Conservation (phyloP, 2,329 filamentous ascomycete genomes). For the Dendrostoma leiphaemia region DNA sequence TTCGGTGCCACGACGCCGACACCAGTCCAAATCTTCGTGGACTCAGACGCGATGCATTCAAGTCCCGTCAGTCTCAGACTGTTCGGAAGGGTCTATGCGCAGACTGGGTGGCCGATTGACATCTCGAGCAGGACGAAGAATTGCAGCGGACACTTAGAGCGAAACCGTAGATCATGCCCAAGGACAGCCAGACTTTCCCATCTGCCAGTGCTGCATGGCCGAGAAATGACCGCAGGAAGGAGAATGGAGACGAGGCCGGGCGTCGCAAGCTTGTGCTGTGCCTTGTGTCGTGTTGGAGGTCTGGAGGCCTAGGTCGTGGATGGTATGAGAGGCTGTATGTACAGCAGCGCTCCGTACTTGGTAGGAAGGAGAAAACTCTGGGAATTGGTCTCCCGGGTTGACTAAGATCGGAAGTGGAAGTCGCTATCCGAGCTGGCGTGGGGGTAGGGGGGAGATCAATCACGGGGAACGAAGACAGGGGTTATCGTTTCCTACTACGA, state of each 20-base stretch:
- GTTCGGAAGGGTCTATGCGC: too few species aligned
- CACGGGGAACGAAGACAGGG: not conserved
- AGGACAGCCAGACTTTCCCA: too few species aligned
- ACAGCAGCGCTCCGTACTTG: not conserved
- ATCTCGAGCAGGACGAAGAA: too few species aligned
- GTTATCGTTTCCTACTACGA: too few species aligned
- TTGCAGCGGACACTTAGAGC: too few species aligned
- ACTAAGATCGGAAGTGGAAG: slow-evolving; percentile 5
- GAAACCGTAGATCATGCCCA: too few species aligned
- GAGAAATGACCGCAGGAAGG: not conserved
- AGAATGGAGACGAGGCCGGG: not conserved
- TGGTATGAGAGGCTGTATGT: not conserved
- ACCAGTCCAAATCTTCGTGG: too few species aligned
- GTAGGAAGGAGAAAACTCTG: not conserved
- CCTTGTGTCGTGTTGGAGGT: not conserved
- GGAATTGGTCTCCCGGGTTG: not conserved
- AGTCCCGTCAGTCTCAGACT: too few species aligned
- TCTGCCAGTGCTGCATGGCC: not conserved
- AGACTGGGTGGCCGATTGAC: too few species aligned
- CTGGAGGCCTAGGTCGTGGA: too few species aligned
- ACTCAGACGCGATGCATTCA: too few species aligned
- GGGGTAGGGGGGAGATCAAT: not conserved
- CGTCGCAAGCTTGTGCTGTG: not conserved
- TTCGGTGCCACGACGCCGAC: too few species aligned
- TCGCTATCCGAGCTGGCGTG: slow-evolving; percentile 12